Base-by-base conservation (phyloP, 352 stramenopile species). In the Phytophthora lateralis region DNA sequence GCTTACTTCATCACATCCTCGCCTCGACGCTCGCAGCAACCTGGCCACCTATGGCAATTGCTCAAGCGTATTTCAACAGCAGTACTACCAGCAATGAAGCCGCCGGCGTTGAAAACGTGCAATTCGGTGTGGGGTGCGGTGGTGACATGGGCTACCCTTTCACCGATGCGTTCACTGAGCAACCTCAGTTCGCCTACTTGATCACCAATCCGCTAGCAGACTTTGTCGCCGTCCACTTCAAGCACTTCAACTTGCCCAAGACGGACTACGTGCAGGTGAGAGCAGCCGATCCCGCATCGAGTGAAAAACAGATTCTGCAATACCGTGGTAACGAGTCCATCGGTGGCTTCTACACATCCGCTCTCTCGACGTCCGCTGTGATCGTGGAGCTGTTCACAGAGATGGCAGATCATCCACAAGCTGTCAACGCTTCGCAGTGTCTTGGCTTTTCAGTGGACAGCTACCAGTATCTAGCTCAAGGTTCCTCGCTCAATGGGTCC, bases 201-300 rank as follows among this genome's bases (percentile, higher is more conserved):
- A 55, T 90, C 39, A 69, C 68, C 21, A 76, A 82, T 51, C 57
- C 68, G 4, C 26, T 71, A 4, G 83, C 79, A 2, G 55, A 79
- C 42, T 89, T 90, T 35, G 58, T 89, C 43, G 57, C 76, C 21
- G 43, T 93, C 17, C 75, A 90, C 61, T 88, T 91, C 44, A 56
- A 68, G 10, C n/a, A 72, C 30, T 89, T 93, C 50, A 83, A 89
- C 47, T 58, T 93, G 1, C 81, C 80, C 0, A 21, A 55, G 9
- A 68, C 68, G 10, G 81, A 93, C 51, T 82, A 79, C 46, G 54
- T 93, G 29, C 47, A 78, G 24, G 32, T 93, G 4, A 60, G 63
- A 10, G 42, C 78, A 1, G 69, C 71, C 6, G 49, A 84, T 30
- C 26, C 50, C 4, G 35, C 50, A 17, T 58, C 55, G 15, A 78